Percentiles rank a stretch among this genome's conserved stretches.
These are phyloP conservation scores for Volvox carteri DNA, from an alignment of 163 green algal species.

Conservation along the genomic window DNA sequence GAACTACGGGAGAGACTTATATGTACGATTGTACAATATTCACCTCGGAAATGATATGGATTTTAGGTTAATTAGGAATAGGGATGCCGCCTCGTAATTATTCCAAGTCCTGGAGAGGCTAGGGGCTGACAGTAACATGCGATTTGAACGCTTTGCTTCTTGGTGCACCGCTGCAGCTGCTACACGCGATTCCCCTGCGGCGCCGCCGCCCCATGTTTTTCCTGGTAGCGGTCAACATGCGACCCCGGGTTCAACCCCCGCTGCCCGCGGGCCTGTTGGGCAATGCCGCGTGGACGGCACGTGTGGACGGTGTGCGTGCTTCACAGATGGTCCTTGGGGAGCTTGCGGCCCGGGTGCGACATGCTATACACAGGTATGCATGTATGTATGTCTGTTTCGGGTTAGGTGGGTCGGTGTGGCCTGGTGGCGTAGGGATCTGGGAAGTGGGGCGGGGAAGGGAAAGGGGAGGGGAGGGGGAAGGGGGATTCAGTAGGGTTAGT, in stretches of 20 bases:
- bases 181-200: constrained; percentile 22
- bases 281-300: not conserved
- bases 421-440: not conserved
- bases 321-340: not conserved
- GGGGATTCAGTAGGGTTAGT: not conserved
- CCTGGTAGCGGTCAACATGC: constrained; percentile 4
- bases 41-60: not conserved
- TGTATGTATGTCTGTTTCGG: not conserved
- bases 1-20: too few species aligned
- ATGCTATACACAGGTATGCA: not conserved
- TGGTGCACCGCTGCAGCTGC: not conserved
- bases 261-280: constrained; percentile 26
- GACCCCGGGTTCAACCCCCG: not conserved
- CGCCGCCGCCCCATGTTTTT: not conserved
- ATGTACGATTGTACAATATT: not conserved
- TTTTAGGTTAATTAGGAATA: too few species aligned
- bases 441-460: not conserved
- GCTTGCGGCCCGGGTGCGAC: constrained; percentile 10
- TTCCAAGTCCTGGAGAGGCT: too few species aligned
- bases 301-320: not conserved
- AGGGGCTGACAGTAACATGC: not conserved
- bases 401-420: not conserved
- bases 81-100: too few species aligned
- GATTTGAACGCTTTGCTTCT: not conserved
- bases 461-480: not conserved